These are phyloP conservation scores for Mycena haematopus DNA, from an alignment of 768 basidiomycete species.

Conservation along the genomic window DNA sequence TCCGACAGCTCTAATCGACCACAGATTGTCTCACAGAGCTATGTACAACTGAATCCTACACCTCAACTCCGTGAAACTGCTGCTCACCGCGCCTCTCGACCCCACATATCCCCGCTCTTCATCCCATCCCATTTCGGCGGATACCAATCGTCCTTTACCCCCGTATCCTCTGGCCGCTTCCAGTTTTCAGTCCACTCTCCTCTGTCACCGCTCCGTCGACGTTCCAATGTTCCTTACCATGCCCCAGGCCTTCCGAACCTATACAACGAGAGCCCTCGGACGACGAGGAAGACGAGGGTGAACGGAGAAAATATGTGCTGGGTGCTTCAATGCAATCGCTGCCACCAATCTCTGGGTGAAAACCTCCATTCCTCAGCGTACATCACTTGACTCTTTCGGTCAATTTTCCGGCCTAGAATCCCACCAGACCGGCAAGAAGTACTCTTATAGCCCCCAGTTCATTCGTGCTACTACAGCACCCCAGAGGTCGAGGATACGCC, in stretches of 20 bases:
- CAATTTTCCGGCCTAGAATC: not conserved
- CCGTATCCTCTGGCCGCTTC: not conserved
- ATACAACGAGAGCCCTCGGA: not conserved
- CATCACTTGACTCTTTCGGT: not conserved
- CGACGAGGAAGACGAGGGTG: not conserved
- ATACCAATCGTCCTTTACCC: not conserved
- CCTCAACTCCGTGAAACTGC: not conserved
- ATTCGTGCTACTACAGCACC: not conserved
- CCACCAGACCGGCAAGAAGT: conserved; percentile 2
- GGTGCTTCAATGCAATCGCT: conserved; percentile 3
- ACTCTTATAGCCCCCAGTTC: not conserved
- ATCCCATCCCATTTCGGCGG: not conserved
- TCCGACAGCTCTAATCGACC: not conserved
- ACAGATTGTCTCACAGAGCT: too few species aligned
- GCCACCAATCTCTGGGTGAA: not conserved
- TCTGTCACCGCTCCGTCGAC: not conserved
- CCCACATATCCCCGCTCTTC: not conserved
- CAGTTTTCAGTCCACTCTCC: not conserved
- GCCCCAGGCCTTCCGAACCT: not conserved
- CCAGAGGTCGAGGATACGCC: not conserved
- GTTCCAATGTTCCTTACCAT: not conserved
- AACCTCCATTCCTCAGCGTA: not conserved
- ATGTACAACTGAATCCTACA: too few species aligned
- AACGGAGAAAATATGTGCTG: not conserved
- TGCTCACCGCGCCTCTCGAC: not conserved